Conservation (phyloP, 148 eudicot genomes). For the Camellia japonica region DNA sequence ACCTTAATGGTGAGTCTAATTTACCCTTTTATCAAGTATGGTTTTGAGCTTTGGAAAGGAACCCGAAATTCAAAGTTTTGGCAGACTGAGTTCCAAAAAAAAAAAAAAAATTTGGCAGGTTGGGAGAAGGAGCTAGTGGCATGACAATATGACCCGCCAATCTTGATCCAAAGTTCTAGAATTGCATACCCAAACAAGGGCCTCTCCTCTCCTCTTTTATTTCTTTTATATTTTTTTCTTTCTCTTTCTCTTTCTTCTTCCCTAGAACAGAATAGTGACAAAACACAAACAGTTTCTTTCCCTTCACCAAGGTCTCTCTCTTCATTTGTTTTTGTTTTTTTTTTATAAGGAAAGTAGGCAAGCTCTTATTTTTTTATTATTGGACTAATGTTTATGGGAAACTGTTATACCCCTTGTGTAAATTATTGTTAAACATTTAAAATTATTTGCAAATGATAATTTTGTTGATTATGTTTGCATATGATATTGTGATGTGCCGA, state of each 20-base stretch:
- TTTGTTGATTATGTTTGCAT: neutral
- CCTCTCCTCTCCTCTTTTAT: neutral
- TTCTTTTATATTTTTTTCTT: neutral
- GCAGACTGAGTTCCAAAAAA: too few species aligned
- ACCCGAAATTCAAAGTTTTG: too few species aligned
- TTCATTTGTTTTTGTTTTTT: neutral
- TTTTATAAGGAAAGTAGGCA: neutral
- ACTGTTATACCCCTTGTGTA: neutral
- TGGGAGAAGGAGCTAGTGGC: too few species aligned
- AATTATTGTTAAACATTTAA: neutral
- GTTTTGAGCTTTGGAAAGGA: too few species aligned
- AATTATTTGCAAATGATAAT: neutral
- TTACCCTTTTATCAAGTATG: too few species aligned
- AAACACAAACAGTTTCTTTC: constrained; percentile 2
- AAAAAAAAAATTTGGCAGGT: too few species aligned
- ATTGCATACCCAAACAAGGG: neutral
- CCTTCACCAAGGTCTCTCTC: constrained; percentile 5
- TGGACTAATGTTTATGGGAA: constrained; percentile 6
- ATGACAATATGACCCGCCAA: neutral
- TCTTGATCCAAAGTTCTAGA: too few species aligned
- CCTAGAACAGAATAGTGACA: neutral
- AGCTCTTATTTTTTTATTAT: constrained; percentile 1
- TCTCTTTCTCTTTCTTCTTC: neutral
- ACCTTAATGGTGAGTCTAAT: too few species aligned
- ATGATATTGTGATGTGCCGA: neutral